phyloP scores from a whole-genome alignment of 495 filamentous ascomycete species.

The Cenococcum geophilum region DNA sequence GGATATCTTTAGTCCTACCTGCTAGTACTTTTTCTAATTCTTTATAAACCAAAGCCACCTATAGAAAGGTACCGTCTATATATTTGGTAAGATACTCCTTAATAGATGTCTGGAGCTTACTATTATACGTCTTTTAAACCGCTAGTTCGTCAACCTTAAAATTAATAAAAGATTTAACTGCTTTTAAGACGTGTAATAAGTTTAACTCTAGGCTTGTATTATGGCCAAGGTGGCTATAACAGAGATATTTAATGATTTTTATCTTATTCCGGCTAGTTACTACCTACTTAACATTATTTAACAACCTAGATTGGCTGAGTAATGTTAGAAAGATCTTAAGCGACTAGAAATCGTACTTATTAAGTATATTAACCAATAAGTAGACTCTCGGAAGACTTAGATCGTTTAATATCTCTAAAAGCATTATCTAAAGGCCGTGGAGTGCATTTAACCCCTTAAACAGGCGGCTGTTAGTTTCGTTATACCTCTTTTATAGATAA shows the following conservation, averaged over 20 bases:
- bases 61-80: neutral
- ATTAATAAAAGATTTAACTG: neutral
- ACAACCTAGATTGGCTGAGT: neutral
- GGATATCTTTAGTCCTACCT: neutral
- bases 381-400: conserved; percentile 2
- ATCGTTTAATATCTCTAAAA: neutral
- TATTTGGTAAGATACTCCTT: too few relatives aligned
- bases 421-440: conserved; percentile 1
- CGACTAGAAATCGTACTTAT: conserved; percentile 1
- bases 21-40: neutral
- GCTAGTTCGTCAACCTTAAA: neutral
- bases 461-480: neutral
- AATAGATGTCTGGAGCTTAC: neutral
- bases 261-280: neutral
- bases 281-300: neutral
- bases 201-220: neutral
- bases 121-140: neutral
- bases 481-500: neutral
- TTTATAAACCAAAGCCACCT: neutral
- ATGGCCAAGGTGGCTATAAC: neutral
- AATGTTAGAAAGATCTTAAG: neutral
- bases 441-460: neutral
- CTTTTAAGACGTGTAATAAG: neutral
- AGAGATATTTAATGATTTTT: neutral
- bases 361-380: conserved; percentile 5